Conservation (phyloP, 352 stramenopile species). For the Discostella stelligera region DNA sequence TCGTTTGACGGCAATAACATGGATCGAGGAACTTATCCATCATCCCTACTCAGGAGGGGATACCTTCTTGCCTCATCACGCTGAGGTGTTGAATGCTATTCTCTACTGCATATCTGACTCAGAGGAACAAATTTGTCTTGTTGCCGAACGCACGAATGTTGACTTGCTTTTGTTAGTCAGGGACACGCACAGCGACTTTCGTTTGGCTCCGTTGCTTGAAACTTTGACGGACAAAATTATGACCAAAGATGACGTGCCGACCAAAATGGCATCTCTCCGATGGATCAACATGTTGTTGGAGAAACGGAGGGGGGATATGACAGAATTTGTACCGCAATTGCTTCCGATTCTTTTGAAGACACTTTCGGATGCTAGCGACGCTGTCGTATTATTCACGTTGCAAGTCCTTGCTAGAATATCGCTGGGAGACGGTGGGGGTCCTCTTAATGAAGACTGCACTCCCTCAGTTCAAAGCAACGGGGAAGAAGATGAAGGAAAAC, state of each 20-base stretch:
- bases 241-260: slow-evolving; percentile 93
- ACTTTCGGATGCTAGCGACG: slow-evolving; percentile 93
- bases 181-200: slow-evolving; percentile 87
- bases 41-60: slow-evolving; percentile 88
- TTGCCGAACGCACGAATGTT: slow-evolving; percentile 95
- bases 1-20: slow-evolving; percentile 95
- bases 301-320: slow-evolving; percentile 93
- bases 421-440: slow-evolving; percentile 60
- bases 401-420: slow-evolving; percentile 94
- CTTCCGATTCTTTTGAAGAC: slow-evolving; percentile 94
- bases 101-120: slow-evolving; percentile 97
- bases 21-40: slow-evolving; percentile 97
- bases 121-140: slow-evolving; percentile 94
- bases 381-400: slow-evolving; percentile 94
- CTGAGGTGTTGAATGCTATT: slow-evolving; percentile 93
- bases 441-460: slow-evolving; percentile 24
- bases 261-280: slow-evolving; percentile 86
- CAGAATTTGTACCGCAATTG: slow-evolving; percentile 88
- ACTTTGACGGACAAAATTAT: slow-evolving; percentile 93
- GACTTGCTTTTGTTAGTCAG: slow-evolving; percentile 94
- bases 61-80: slow-evolving; percentile 92
- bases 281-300: slow-evolving; percentile 99
- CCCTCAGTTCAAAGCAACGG: slow-evolving; percentile 15
- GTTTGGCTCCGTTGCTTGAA: slow-evolving; percentile 91
- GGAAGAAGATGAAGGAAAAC: slow-evolving; percentile 18